Base-by-base conservation (phyloP, 345 rosid species). In the Geranium rotundifolium region DNA sequence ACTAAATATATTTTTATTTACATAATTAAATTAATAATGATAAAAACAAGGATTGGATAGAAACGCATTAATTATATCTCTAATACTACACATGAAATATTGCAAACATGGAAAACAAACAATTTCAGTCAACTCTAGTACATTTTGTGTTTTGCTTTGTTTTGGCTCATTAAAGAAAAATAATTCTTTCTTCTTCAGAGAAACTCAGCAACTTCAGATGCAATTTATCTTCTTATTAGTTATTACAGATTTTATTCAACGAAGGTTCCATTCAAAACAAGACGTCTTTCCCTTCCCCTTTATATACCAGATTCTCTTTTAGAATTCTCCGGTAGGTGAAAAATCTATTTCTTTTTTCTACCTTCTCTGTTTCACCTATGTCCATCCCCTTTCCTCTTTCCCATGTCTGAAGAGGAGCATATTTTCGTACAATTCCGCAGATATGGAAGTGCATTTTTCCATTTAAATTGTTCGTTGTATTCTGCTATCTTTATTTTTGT, bases 281-380 rank as follows among this genome's bases (percentile, higher is more conserved):
- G 46, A 37, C 12, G 46, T 10, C 46, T 37, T 37, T 37, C 7
- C 46, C 46, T 23, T 23, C 46, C 46, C 46, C 12, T 62, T 20
- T 34, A 10, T 62, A 19, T 56, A 39, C 60, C 39, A 10, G 64
- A 37, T 61, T 54, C 23, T 19, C 29, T 29, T 37, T 41, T 49
- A 61, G 17, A 19, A 19, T 23, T 54, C 54, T 61, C 50, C 54
- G 12, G 23, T 19, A 17, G 63, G 31, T 23, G 39, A 41, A 37
- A 61, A 61, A 37, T 61, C 50, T 55, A 41, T 2, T 19, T 39
- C 55, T 61, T 29, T 17, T 41, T 19, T 61, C 50, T 61, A 27
- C 56, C 27, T 19, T 41, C 27, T 39, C n/a, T 61, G 20, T 29
- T 61, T 41, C 19, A 13, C 50, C 14, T 5, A 3, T 17, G 50